These are phyloP conservation scores for Kuraishia cidri DNA, from an alignment of 805 yeast species.

Conservation along the genomic window DNA sequence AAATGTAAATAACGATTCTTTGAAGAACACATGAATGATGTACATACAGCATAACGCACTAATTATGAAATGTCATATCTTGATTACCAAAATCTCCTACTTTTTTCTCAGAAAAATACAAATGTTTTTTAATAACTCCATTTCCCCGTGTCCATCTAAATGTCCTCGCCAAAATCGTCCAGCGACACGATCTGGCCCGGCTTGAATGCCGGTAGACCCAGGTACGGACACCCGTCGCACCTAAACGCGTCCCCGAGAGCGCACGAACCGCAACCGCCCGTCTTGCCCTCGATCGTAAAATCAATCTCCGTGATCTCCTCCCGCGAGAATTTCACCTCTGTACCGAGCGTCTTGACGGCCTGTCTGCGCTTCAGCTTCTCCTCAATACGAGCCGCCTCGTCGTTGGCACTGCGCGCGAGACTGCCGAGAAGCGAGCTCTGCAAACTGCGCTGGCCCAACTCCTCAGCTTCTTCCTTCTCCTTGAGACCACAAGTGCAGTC, in stretches of 20 bases:
- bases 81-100: too few species aligned
- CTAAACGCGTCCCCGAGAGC: conserved; percentile 97
- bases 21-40: too few species aligned
- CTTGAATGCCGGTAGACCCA: conserved; percentile 96
- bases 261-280: conserved; percentile 97
- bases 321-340: conserved; percentile 39
- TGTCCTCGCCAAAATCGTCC: conserved; percentile 70
- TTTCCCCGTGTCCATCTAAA: too few species aligned
- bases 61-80: too few species aligned
- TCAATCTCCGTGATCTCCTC: conserved; percentile 86
- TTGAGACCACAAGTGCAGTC: conserved; percentile 97
- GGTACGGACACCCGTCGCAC: conserved; percentile 96
- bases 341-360: conserved; percentile 11
- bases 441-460: conserved; percentile 26
- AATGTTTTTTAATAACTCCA: too few species aligned
- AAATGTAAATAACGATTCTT: too few species aligned
- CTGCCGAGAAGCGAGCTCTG: conserved; percentile 35
- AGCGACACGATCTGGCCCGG: conserved; percentile 89
- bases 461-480: conserved; percentile 73
- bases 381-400: conserved; percentile 47
- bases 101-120: too few species aligned
- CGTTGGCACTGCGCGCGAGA: conserved; percentile 41
- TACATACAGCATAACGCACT: too few species aligned
- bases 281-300: conserved; percentile 93
- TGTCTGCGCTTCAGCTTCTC: conserved; percentile 26